These are phyloP conservation scores for Sherardia arvensis DNA, from an alignment of 257 asterid genomes.

Conservation along the genomic window DNA sequence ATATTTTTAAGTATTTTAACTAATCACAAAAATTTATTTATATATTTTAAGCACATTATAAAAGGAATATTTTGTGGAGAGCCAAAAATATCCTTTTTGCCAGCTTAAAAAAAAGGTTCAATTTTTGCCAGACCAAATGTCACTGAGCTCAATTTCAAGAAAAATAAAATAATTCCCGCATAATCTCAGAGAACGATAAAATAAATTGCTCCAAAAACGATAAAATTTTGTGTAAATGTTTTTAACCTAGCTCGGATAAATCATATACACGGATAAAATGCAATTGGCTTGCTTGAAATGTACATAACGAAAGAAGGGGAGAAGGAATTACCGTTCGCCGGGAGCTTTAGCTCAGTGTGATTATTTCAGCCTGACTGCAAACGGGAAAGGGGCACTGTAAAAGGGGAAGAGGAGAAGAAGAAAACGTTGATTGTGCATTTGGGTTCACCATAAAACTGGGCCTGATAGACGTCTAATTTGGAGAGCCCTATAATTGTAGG, in stretches of 20 bases:
- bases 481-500: no score
- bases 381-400: neutral
- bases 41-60: no score
- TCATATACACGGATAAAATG: neutral
- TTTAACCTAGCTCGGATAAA: neutral
- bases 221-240: neutral
- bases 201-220: neutral
- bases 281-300: neutral
- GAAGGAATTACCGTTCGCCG: neutral
- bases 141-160: neutral
- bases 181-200: no score
- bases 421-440: neutral
- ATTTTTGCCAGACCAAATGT: no score
- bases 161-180: neutral
- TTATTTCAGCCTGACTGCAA: neutral
- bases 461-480: neutral
- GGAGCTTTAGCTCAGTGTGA: slow-evolving; percentile 2
- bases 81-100: no score
- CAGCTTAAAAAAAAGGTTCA: no score
- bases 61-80: no score
- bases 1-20: no score
- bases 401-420: neutral
- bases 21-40: no score
- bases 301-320: neutral
- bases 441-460: neutral